Conservation (phyloP, 176 grass and related monocot genomes). For the Paspalum notatum region DNA sequence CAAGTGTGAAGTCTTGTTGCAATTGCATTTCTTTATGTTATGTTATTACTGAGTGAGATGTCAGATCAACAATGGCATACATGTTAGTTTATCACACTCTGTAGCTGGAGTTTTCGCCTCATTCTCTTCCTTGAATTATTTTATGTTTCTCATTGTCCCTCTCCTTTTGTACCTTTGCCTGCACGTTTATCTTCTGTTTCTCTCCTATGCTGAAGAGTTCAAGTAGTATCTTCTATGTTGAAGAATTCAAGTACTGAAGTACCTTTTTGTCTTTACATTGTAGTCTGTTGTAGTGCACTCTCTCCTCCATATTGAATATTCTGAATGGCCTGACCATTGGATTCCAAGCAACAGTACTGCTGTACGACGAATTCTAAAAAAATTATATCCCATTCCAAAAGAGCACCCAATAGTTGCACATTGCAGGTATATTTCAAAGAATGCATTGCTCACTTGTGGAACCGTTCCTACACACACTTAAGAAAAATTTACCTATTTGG, state of each 20-base stretch:
- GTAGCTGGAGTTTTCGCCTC: slow-evolving; percentile 9
- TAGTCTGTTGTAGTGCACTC: slow-evolving; percentile 48
- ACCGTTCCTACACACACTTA: background rate
- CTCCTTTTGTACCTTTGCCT: background rate
- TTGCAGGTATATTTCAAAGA: slow-evolving; percentile 74
- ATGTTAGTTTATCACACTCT: background rate
- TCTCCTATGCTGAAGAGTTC: background rate
- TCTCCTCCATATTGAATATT: slow-evolving; percentile 85
- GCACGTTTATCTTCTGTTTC: slow-evolving; percentile 8
- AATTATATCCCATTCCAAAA: slow-evolving; percentile 47
- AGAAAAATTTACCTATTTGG: too few relatives aligned
- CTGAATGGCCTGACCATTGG: slow-evolving; percentile 95
- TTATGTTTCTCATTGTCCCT: background rate
- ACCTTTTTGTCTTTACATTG: slow-evolving; percentile 27
- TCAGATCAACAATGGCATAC: slow-evolving; percentile 12
- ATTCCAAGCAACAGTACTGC: slow-evolving; percentile 54
- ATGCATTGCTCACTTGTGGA: background rate
- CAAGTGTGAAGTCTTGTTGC: background rate
- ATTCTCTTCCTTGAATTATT: slow-evolving; percentile 9
- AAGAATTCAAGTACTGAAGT: slow-evolving; percentile 6
- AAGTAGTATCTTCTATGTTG: background rate
- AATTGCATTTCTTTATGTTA: slow-evolving; percentile 17
- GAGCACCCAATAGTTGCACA: slow-evolving; percentile 75
- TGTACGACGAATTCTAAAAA: slow-evolving; percentile 73
- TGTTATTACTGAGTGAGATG: background rate